A percentile compares a stretch with the other conserved stretches of the same genome.
Evolutionary conservation across 208 protist genomes (phyloP).

Genomic region (Leishmania arabica): DNA sequence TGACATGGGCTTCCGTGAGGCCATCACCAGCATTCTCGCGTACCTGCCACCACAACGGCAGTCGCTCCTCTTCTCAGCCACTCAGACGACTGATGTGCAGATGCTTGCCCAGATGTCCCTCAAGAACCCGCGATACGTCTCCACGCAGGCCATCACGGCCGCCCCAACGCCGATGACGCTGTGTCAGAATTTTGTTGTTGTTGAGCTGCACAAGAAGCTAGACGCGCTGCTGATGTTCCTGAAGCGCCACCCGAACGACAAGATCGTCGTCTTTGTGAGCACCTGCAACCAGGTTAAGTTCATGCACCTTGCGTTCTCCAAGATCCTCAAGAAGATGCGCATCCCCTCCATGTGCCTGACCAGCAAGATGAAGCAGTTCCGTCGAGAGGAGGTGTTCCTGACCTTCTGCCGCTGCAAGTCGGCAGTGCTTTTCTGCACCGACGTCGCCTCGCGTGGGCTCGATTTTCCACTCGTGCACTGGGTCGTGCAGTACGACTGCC

Average conservation of each 20-base stretch:
- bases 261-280: slow-evolving; percentile 98
- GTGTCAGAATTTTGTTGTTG: slow-evolving; percentile 94
- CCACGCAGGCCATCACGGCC: slow-evolving; percentile 87
- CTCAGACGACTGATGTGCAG: slow-evolving; percentile 96
- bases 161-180: slow-evolving; percentile 90
- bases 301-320: slow-evolving; percentile 92
- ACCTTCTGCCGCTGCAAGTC: slow-evolving; percentile 90
- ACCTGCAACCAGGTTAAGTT: slow-evolving; percentile 97
- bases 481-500: slow-evolving; percentile 99
- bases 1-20: slow-evolving; percentile 97
- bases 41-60: slow-evolving; percentile 92
- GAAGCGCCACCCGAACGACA: slow-evolving; percentile 95
- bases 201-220: slow-evolving; percentile 95
- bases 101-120: slow-evolving; percentile 93
- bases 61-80: slow-evolving; percentile 99
- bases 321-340: slow-evolving; percentile 92
- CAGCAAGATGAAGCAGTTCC: slow-evolving; percentile 94
- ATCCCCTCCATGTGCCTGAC: slow-evolving; percentile 93
- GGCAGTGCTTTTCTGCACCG: slow-evolving; percentile 97
- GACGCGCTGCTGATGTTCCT: slow-evolving; percentile 98
- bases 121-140: slow-evolving; percentile 95
- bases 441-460: slow-evolving; percentile 97
- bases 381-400: slow-evolving; percentile 90
- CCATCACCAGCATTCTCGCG: slow-evolving; percentile 94
- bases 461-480: slow-evolving; percentile 99